These are phyloP conservation scores for Aspergillus sp. DNA, from an alignment of 2,329 filamentous ascomycete genomes.

Conservation along the genomic window DNA sequence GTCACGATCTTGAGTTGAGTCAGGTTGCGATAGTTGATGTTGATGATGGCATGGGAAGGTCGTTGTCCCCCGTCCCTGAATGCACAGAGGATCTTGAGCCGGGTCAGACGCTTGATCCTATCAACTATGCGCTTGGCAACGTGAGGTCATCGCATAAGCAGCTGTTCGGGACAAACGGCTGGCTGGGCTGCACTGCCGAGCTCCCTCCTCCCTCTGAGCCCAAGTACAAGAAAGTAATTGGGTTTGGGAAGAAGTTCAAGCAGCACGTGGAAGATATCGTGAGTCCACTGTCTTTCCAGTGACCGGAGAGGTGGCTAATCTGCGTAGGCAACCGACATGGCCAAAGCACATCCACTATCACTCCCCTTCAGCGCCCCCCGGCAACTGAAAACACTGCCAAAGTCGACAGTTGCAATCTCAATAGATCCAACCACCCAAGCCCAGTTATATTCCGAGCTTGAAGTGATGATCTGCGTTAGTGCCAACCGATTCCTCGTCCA, in stretches of 20 bases:
- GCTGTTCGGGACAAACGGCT: conserved; percentile 44
- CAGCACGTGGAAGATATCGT: conserved; percentile 39
- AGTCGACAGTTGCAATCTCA: conserved; percentile 37
- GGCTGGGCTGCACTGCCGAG: conserved; percentile 37
- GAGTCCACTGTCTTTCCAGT: conserved; percentile 14
- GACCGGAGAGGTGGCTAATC: background rate
- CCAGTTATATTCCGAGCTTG: conserved; percentile 47
- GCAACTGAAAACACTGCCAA: conserved; percentile 19
- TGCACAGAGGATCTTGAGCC: background rate
- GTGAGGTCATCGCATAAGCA: conserved; percentile 35
- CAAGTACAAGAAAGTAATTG: conserved; percentile 33
- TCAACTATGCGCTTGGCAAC: conserved; percentile 4
- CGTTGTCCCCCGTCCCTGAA: conserved; percentile 7
- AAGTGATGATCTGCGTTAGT: conserved; percentile 46
- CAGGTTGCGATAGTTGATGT: conserved; percentile 18
- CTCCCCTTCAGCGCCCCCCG: conserved; percentile 9
- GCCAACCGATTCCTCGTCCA: conserved; percentile 47
- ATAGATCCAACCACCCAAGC: conserved; percentile 42
- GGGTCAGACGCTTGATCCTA: conserved; percentile 2
- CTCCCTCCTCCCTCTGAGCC: conserved; percentile 26
- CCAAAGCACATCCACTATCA: conserved; percentile 19
- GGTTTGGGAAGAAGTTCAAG: conserved; percentile 40
- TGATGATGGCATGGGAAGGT: background rate
- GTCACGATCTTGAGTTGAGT: conserved; percentile 5
- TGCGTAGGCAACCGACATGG: conserved; percentile 27